These are phyloP conservation scores for Cladosporium sp. DNA, from an alignment of 2,329 filamentous ascomycete genomes.

Conservation along the genomic window DNA sequence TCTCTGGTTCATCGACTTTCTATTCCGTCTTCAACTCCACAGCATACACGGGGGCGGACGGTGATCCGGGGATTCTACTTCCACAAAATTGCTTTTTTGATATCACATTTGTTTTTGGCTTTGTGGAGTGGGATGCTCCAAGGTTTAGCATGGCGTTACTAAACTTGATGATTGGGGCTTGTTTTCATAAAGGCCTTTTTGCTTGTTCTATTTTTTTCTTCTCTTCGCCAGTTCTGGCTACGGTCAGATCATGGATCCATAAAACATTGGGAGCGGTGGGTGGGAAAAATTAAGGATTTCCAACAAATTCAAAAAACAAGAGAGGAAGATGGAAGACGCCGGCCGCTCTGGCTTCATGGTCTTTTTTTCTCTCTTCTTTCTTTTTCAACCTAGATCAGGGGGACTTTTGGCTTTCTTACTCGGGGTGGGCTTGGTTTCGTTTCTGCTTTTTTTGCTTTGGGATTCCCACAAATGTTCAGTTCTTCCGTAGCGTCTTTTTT, in stretches of 20 bases:
- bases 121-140: slow-evolving; percentile 8
- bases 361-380: background rate
- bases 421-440: background rate
- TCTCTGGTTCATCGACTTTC: slow-evolving; percentile 1
- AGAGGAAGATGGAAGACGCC: background rate
- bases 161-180: slow-evolving; percentile 4
- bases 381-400: slow-evolving; percentile 5
- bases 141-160: slow-evolving; percentile 8
- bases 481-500: background rate
- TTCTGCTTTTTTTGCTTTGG: background rate
- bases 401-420: background rate
- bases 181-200: background rate
- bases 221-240: background rate
- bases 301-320: slow-evolving; percentile 6
- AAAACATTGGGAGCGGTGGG: background rate
- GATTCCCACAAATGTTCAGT: background rate
- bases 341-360: background rate
- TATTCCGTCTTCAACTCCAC: slow-evolving; percentile 1
- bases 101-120: slow-evolving; percentile 11
- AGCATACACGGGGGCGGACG: slow-evolving; percentile 13
- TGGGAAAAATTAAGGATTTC: background rate
- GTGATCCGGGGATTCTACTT: slow-evolving; percentile 1
- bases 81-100: slow-evolving; percentile 10
- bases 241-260: background rate
- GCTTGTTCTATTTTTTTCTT: background rate